Evolutionary conservation across 2,329 filamentous ascomycete genomes (phyloP), one percentile per base, ranked within the genome.

Genomic region (Hyphodiscus sp.): DNA sequence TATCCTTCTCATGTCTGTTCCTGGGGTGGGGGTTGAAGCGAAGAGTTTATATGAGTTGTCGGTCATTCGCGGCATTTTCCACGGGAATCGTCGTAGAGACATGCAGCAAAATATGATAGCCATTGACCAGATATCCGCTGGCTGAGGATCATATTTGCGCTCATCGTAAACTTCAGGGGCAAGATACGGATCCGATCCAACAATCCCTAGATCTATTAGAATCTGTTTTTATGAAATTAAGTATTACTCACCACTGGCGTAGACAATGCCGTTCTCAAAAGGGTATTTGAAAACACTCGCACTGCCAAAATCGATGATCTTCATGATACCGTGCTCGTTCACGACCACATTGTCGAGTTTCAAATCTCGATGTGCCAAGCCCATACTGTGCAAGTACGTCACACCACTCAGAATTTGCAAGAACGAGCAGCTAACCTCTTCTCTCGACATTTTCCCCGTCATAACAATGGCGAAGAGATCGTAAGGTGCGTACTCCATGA

Each of bases 81-180:
- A 99, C 0, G 94, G 94, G 67, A 99, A 99, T 38, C 94, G 79
- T 20, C 94, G 82, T 43, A 99, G 76, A 5, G 90, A 94, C 94
- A 99, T 99, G 75, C 94, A 99, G 72, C 94, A 97, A 73, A 92
- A 99, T 52, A 99, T 97, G 63, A 99, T 99, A 18, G 92, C 94
- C 55, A 99, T 77, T 11, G 94, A 99, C 94, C 94, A 99, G 55
- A 99, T 91, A 72, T 99, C 94, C 1, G 92, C 89, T 7, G 91
- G 89, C 58, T 91, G 87, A 1, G 94, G 91, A 65, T 99, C 91
- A 69, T 99, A 99, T 67, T 91, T 91, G 60, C 87, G 84, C 58
- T 91, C 83, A 60, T 96, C 91, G 66, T 97, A 97, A 1, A 99
- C 94, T 71, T 99, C 94, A 0, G 94, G 94, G 0, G 94, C 94